These are phyloP conservation scores for Forsythia suspensa DNA, from an alignment of 257 asterid species.

Conservation along the genomic window DNA sequence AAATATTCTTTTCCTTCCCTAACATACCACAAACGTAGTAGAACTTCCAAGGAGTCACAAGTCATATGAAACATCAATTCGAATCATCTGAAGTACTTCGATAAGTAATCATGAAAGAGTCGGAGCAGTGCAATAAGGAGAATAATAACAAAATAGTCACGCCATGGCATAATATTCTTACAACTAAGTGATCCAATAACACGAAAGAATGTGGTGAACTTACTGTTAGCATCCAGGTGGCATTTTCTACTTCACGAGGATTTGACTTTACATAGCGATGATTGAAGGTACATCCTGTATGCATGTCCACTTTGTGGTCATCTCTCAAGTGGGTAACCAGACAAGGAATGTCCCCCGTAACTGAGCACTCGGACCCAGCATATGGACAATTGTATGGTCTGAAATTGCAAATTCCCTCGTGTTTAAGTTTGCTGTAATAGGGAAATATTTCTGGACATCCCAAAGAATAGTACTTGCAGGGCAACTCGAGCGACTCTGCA, in stretches of 20 bases:
- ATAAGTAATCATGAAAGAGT: background rate
- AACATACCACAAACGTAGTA: no score
- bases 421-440: slow-evolving; percentile 77
- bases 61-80: no score
- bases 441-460: slow-evolving; percentile 86
- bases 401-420: slow-evolving; percentile 66
- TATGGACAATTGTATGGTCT: slow-evolving; percentile 77
- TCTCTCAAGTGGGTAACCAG: slow-evolving; percentile 80
- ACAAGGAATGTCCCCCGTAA: slow-evolving; percentile 68
- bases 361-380: slow-evolving; percentile 79
- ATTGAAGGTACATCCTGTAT: slow-evolving; percentile 78
- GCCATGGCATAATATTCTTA: background rate
- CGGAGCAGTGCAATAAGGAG: background rate
- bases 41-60: no score
- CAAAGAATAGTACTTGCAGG: slow-evolving; percentile 64
- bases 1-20: no score
- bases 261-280: slow-evolving; percentile 82
- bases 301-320: slow-evolving; percentile 90
- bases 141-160: background rate
- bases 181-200: background rate
- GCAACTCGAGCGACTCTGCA: slow-evolving; percentile 74
- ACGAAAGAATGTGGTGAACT: slow-evolving; percentile 25
- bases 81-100: background rate
- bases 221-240: slow-evolving; percentile 88
- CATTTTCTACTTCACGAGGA: slow-evolving; percentile 86